Conservation (phyloP, 2,329 filamentous ascomycete genomes). For the Colletotrichum siamense region DNA sequence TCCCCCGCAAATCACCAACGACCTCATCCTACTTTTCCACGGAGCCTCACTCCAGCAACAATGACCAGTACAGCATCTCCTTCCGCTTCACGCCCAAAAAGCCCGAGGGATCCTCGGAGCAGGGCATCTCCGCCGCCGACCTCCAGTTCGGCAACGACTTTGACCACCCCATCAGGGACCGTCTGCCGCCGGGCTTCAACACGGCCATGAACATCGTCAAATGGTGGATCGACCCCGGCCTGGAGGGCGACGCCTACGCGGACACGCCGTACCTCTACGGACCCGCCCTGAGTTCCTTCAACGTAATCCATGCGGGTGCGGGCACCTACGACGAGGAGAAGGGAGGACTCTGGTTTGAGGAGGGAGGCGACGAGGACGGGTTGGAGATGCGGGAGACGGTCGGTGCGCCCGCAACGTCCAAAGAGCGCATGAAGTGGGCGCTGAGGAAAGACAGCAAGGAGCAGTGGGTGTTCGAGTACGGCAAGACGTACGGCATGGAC, state of each 20-base stretch:
- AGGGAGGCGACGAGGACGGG: constrained; percentile 68
- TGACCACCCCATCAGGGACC: constrained; percentile 85
- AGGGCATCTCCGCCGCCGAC: constrained; percentile 70
- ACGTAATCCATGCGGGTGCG: constrained; percentile 72
- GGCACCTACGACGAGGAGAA: constrained; percentile 50
- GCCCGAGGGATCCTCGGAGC: constrained; percentile 21
- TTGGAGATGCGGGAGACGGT: constrained; percentile 47
- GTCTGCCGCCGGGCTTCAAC: constrained; percentile 84
- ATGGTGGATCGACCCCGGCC: constrained; percentile 88
- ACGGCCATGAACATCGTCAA: constrained; percentile 85
- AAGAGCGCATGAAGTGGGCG: constrained; percentile 65
- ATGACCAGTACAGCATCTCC: constrained; percentile 85
- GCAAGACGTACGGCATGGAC: constrained; percentile 57
- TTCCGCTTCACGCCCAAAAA: constrained; percentile 79
- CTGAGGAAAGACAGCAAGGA: constrained; percentile 53
- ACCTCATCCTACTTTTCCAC: constrained; percentile 80
- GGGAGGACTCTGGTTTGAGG: constrained; percentile 64
- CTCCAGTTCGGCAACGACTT: constrained; percentile 97
- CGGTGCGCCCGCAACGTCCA: constrained; percentile 57
- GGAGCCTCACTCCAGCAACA: constrained; percentile 66
- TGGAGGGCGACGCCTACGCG: constrained; percentile 89
- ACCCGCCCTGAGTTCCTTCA: constrained; percentile 80
- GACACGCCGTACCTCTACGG: constrained; percentile 89
- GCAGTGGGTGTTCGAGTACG: constrained; percentile 61
- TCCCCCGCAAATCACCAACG: constrained; percentile 71